A percentile compares a stretch with the other conserved stretches of the same genome.
Conservation (phyloP, 768 basidiomycete species). For the Mycena vulgaris region DNA sequence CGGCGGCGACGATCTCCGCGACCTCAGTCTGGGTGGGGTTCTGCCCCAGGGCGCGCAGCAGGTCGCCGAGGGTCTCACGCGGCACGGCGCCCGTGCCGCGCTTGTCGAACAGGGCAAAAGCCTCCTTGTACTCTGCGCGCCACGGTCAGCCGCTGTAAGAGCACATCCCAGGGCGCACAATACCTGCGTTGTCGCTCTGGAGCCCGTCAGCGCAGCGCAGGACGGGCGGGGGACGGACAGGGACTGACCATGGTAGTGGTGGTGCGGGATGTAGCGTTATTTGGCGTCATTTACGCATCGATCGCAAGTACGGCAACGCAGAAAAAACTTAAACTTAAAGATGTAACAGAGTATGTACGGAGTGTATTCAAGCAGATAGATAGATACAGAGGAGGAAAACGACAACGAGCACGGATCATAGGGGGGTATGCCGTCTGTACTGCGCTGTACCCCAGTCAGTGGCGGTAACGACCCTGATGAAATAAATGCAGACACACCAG, state of each 20-base stretch:
- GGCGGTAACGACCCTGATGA: not conserved
- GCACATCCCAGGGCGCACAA: slow-evolving; percentile 3
- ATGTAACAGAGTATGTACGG: not conserved
- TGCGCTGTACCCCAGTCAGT: slow-evolving; percentile 50
- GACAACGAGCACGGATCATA: not conserved
- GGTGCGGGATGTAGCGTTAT: not conserved
- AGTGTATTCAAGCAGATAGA: slow-evolving; percentile 5
- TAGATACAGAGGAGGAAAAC: slow-evolving; percentile 7
- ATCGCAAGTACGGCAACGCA: too few species aligned
- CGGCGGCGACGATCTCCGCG: slow-evolving; percentile 78
- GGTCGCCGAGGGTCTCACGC: slow-evolving; percentile 90
- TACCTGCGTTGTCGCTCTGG: slow-evolving; percentile 70
- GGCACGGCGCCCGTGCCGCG: slow-evolving; percentile 93
- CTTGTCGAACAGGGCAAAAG: slow-evolving; percentile 98
- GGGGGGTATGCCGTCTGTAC: slow-evolving; percentile 59
- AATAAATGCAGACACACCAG: slow-evolving; percentile 62
- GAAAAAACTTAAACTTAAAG: too few species aligned
- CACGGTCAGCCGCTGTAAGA: not conserved
- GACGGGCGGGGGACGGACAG: not conserved
- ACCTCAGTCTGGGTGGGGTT: slow-evolving; percentile 99
- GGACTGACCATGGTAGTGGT: slow-evolving; percentile 24
- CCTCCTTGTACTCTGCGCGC: slow-evolving; percentile 92
- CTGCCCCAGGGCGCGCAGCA: slow-evolving; percentile 94
- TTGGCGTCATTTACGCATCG: not conserved
- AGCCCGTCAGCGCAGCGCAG: not conserved